phyloP scores from a whole-genome alignment of 164 flowering plant species.

The Piper betle region DNA sequence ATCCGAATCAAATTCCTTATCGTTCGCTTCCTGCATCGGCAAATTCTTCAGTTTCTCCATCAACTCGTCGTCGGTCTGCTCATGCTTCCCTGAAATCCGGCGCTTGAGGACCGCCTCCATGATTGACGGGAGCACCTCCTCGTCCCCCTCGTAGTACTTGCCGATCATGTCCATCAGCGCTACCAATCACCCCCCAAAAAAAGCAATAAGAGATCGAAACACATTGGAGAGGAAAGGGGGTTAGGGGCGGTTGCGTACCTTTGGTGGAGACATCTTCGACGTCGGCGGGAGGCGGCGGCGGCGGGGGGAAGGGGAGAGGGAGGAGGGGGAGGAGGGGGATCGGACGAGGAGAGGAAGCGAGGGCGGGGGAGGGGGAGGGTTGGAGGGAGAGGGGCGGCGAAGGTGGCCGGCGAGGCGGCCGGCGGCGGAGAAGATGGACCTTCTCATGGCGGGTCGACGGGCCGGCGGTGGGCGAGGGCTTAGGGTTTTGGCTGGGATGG shows the following conservation, averaged over 20 bases:
- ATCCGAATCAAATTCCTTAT: constrained; percentile 49
- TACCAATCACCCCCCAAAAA: constrained; percentile 2
- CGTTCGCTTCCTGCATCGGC: constrained; percentile 40
- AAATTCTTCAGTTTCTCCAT: constrained; percentile 30
- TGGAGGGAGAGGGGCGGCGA: constrained; percentile 1
- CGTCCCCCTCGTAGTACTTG: constrained; percentile 46
- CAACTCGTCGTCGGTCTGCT: constrained; percentile 65
- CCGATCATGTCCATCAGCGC: constrained; percentile 43
- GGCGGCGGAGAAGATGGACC: constrained; percentile 3
- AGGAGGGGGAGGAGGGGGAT: not conserved
- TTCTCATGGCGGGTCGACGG: constrained; percentile 1
- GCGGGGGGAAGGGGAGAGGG: not conserved
- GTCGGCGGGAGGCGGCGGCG: not conserved
- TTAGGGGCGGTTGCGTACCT: constrained; percentile 3
- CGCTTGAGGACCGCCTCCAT: constrained; percentile 47
- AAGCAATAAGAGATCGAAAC: not conserved
- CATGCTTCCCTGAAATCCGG: constrained; percentile 45
- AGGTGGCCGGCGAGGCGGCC: constrained; percentile 3
- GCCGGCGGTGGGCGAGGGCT: not conserved
- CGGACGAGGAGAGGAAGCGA: not conserved
- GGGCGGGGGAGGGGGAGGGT: constrained; percentile 1
- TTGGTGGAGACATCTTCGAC: constrained; percentile 11
- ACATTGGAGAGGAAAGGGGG: not conserved
- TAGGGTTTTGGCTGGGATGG: constrained; percentile 1
- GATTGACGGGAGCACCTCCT: constrained; percentile 40